These are phyloP conservation scores for Silene uniflora DNA, from an alignment of 148 eudicot species.

Conservation along the genomic window DNA sequence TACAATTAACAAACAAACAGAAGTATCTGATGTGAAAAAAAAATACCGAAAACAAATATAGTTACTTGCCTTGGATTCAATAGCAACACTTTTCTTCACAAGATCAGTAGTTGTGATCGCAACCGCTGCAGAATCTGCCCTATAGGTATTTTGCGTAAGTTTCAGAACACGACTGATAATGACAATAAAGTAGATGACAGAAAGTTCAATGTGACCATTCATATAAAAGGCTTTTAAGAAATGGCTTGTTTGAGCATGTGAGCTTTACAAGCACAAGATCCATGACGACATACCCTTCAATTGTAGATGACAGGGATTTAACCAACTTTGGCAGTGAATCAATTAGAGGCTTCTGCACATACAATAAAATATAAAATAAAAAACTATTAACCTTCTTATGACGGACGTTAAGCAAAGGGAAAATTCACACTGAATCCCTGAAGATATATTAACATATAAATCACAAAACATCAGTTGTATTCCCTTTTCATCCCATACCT, in stretches of 20 bases:
- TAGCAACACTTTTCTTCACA: conserved; percentile 92
- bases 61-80: conserved; percentile 68
- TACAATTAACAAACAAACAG: not conserved
- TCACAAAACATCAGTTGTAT: not conserved
- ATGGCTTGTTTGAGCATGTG: not conserved
- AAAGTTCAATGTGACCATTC: not conserved
- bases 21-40: not conserved
- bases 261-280: conserved; percentile 6
- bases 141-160: conserved; percentile 34
- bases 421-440: not conserved
- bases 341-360: conserved; percentile 81
- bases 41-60: not conserved
- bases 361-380: not conserved
- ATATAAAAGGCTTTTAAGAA: not conserved
- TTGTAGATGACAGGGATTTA: conserved; percentile 51
- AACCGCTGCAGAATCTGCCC: conserved; percentile 95
- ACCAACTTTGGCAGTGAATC: conserved; percentile 73
- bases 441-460: not conserved
- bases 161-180: not conserved
- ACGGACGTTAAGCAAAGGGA: not conserved
- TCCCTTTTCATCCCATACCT: conserved; percentile 41
- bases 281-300: conserved; percentile 58
- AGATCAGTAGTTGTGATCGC: conserved; percentile 99
- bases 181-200: not conserved
- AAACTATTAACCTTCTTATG: conserved; percentile 10